Evolutionary conservation across 1,139 yeast species (phyloP), one percentile per base, ranked within the genome.

Genomic region (Yamadazyma dushanensis): DNA sequence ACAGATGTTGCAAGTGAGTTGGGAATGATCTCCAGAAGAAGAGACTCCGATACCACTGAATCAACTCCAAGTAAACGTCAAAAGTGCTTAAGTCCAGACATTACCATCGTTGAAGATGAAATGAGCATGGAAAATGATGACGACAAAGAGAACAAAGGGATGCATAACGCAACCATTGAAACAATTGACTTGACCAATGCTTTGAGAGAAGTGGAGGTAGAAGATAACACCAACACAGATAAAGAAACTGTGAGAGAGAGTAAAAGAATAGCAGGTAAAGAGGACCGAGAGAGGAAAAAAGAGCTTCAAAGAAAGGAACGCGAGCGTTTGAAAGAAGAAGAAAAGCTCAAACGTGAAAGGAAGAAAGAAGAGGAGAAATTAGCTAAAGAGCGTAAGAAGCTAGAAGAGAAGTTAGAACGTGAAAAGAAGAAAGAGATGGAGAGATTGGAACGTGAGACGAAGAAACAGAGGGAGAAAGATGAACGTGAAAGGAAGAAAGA

Each of bases 351-450:
- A 39, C 23, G 34, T 22, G 36, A 34, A 18, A 25, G 26, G 23
- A 26, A 39, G 31, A 37, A 38, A 26, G 39, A 35, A 18, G 37
- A 36, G 33, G 38, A 41, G 29, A 29, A 38, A 34, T 23, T 43
- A 31, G 29, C 44, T 11, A 46, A 37, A 31, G 45, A 37, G 21
- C 36, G 35, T 32, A 42, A 38, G 36, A 28, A 34, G 17, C 47
- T 41, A 31, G 43, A 38, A 10, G 51, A 49, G 24, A 56, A 51
- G 24, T 48, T 59, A 31, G 65, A 61, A 44, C 59, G 61, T 46
- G 65, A 61, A 54, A 50, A 39, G 52, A 56, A 46, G 50, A 53
- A 49, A 43, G 67, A 55, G 46, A 62, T 50, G 33, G 72, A 64
- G 46, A 45, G 49, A 44, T 31, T 43, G 3, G 60, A 56, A 35